phyloP scores from a whole-genome alignment of 306 rosid species.

The Cucurbita argyrosperma region DNA sequence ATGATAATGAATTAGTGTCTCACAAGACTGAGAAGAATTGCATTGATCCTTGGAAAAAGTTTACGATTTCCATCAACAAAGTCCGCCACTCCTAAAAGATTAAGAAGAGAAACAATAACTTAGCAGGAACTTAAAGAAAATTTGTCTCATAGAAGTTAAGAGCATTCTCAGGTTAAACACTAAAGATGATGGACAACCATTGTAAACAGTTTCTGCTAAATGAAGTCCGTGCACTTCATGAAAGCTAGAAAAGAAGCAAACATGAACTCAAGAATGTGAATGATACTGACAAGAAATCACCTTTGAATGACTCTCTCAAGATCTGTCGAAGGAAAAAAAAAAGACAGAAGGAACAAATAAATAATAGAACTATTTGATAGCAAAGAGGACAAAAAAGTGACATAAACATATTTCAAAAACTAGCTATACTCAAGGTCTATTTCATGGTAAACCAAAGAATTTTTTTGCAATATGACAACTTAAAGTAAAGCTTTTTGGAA shows the following conservation, averaged over 20 bases:
- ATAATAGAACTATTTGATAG: neutral
- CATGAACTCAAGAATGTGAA: slow-evolving; percentile 11
- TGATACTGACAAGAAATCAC: slow-evolving; percentile 29
- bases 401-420: neutral
- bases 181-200: neutral
- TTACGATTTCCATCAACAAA: slow-evolving; percentile 64
- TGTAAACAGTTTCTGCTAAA: neutral
- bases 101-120: neutral
- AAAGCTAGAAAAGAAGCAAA: slow-evolving; percentile 14
- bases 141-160: neutral
- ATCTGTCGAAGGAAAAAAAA: slow-evolving; percentile 43
- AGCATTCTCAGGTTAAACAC: neutral
- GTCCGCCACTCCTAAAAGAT: slow-evolving; percentile 49
- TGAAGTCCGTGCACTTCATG: slow-evolving; percentile 13
- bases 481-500: neutral
- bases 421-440: neutral
- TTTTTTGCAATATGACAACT: neutral
- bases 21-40: slow-evolving; percentile 69
- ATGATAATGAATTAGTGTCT: slow-evolving; percentile 10
- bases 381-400: neutral
- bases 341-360: neutral
- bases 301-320: slow-evolving; percentile 64
- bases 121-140: neutral
- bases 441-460: neutral
- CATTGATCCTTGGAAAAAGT: slow-evolving; percentile 49